phyloP scores from a whole-genome alignment of 345 rosid genomes.

The Durio zibethinus region DNA sequence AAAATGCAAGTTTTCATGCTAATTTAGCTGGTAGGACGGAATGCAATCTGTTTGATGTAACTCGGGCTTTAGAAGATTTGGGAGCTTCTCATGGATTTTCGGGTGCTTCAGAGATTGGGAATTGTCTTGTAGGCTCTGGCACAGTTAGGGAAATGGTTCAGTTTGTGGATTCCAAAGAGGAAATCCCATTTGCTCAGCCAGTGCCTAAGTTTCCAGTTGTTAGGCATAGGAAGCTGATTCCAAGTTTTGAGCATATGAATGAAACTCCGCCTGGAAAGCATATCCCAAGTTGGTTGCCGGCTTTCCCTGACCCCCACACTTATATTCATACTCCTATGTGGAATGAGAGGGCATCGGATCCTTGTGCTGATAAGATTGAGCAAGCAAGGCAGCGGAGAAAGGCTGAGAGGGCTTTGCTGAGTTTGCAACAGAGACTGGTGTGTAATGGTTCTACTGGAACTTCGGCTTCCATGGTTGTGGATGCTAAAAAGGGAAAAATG shows the following conservation, averaged over 20 bases:
- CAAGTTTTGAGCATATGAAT: conserved; percentile 70
- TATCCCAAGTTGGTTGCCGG: conserved; percentile 87
- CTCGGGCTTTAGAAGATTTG: conserved; percentile 65
- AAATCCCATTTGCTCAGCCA: conserved; percentile 64
- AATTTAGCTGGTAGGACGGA: conserved; percentile 78
- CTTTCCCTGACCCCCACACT: conserved; percentile 95
- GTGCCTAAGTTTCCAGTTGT: conserved; percentile 63
- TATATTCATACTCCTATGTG: conserved; percentile 78
- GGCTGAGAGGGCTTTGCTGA: conserved; percentile 85
- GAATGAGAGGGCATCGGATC: conserved; percentile 71
- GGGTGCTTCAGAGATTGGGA: conserved; percentile 32
- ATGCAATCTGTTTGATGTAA: conserved; percentile 74
- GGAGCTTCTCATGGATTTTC: conserved; percentile 26
- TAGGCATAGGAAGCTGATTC: conserved; percentile 51
- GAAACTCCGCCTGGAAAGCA: conserved; percentile 84
- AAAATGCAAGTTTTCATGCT: conserved; percentile 56
- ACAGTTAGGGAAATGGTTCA: conserved; percentile 46
- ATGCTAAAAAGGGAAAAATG: conserved; percentile 26
- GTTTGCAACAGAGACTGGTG: conserved; percentile 82
- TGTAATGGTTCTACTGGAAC: conserved; percentile 37
- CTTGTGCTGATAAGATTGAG: conserved; percentile 79
- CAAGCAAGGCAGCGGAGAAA: conserved; percentile 86
- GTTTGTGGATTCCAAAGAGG: conserved; percentile 51
- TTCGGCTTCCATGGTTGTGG: conserved; percentile 35
- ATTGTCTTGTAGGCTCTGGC: conserved; percentile 44